Evolutionary conservation across 139 green algal species (phyloP).

Genomic region (Closterium sp.): DNA sequence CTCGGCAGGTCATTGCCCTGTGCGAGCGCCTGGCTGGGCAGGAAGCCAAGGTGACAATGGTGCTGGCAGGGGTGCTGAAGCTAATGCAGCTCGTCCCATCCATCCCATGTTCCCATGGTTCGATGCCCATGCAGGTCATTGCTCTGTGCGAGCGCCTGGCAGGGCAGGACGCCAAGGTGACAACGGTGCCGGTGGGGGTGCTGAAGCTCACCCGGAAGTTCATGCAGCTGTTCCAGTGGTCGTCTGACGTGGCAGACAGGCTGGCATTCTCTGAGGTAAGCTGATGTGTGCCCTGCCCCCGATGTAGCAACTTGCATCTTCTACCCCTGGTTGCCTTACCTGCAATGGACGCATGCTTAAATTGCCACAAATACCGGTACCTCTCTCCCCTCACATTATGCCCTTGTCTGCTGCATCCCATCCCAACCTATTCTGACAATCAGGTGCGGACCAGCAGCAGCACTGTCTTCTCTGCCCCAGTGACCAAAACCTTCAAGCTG

Average conservation of each 20-base stretch:
- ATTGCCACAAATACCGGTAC: background rate
- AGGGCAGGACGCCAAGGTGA: slow-evolving; percentile 75
- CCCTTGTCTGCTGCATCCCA: background rate
- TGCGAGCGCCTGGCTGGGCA: slow-evolving; percentile 84
- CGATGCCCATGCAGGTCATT: slow-evolving; percentile 32
- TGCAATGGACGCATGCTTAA: too few relatives aligned
- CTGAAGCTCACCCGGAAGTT: slow-evolving; percentile 76
- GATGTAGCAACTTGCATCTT: too few relatives aligned
- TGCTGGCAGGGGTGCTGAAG: slow-evolving; percentile 87
- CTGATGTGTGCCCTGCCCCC: background rate
- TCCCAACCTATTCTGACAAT: too few relatives aligned
- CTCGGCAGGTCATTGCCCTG: slow-evolving; percentile 63
- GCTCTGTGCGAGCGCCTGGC: slow-evolving; percentile 86
- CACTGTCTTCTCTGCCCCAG: slow-evolving; percentile 80
- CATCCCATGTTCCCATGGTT: background rate
- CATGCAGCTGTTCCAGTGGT: slow-evolving; percentile 88
- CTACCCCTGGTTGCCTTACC: too few relatives aligned
- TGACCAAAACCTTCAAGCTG: slow-evolving; percentile 87
- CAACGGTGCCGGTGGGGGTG: slow-evolving; percentile 84
- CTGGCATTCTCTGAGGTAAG: slow-evolving; percentile 67
- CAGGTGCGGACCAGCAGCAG: slow-evolving; percentile 84
- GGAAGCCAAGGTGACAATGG: slow-evolving; percentile 78
- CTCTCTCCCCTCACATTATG: background rate
- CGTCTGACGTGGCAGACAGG: slow-evolving; percentile 85
- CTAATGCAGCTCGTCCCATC: slow-evolving; percentile 50